Base-by-base conservation (phyloP, 768 basidiomycete species). In the Collybiopsis confluens region DNA sequence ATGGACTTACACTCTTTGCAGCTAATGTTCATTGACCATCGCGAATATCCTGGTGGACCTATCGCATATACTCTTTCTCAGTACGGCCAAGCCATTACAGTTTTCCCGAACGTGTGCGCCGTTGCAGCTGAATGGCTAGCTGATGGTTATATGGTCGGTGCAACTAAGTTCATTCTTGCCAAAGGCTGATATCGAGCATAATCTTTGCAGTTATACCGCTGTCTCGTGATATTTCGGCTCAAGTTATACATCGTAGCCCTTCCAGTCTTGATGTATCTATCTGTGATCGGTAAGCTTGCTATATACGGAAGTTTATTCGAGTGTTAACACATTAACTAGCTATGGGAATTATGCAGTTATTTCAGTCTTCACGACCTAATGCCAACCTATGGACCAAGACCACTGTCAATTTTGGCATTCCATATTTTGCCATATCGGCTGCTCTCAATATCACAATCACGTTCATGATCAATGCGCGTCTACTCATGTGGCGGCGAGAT, bases 11-110 rank as follows among this genome's bases (percentile, higher is more conserved):
- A 58, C n/a, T 62, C 68, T 40, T 59, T 59, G 0, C 65, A 68
- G 35, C 57, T 67, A 52, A 57, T 59, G 0, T 70, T 69, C 48
- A 62, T 71, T 40, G 64, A 71, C 49, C 42, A 63, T 42, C 63
- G 70, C 2, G 58, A 69, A 42, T 69, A 61, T 33, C 64, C 64
- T 0, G 68, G 68, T 2, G 70, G 70, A 16, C 70, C 70, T 5
- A 59, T 38, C 9, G 61, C 56, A 8, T 71, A 54, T 28, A 8
- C 35, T 8, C 9, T 16, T 16, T 36, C 35, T 36, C 35, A 36
- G 52, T 70, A 59, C 52, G 56, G 55, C 10, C 55, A 61, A 16
- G 55, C 59, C 11, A 42, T 62, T 16, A 53, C 52, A 26, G 51
- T 55, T 49, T 30, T 60, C 8, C 54, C 56, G 2, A 65, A 65